Percentiles rank a stretch among this genome's conserved stretches.
These are phyloP conservation scores for Candida coleopterorum DNA, from an alignment of 805 yeast genomes.

Conservation along the genomic window DNA sequence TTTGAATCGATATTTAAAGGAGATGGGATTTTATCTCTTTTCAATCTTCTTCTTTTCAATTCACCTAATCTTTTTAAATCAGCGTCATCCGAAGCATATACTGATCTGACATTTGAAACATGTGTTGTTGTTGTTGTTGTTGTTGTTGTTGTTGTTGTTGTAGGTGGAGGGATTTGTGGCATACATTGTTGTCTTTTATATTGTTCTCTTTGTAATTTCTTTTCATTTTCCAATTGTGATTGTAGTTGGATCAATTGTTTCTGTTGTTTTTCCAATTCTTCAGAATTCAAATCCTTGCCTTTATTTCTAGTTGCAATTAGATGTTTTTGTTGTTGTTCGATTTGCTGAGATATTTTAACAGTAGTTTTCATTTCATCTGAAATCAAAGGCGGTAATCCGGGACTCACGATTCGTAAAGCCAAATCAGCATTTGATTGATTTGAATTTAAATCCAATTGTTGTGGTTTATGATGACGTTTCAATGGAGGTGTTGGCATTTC, in stretches of 20 bases:
- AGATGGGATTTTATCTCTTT: conserved; percentile 28
- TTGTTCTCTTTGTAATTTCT: neutral
- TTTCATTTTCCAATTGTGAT: neutral
- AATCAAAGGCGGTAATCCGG: conserved; percentile 26
- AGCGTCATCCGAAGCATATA: conserved; percentile 10
- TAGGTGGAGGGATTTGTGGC: neutral
- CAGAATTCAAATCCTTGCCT: conserved; percentile 5
- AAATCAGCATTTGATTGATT: conserved; percentile 18
- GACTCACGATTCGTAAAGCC: conserved; percentile 30
- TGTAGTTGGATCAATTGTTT: neutral
- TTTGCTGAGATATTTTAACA: conserved; percentile 26
- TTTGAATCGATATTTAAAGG: conserved; percentile 18
- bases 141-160: neutral
- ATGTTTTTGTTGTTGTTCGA: conserved; percentile 28
- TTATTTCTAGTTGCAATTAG: conserved; percentile 26
- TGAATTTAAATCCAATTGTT: conserved; percentile 10
- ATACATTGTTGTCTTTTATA: neutral
- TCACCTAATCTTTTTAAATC: conserved; percentile 3
- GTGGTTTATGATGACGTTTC: conserved; percentile 12
- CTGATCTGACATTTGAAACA: neutral
- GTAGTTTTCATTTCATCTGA: conserved; percentile 29
- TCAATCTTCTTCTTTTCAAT: conserved; percentile 22
- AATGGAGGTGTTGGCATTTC: neutral
- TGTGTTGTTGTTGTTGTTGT: neutral
- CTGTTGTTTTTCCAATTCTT: conserved; percentile 1